These are phyloP conservation scores for Blakeslea trispora DNA, from an alignment of 371 early-diverging fungal species.

Conservation along the genomic window DNA sequence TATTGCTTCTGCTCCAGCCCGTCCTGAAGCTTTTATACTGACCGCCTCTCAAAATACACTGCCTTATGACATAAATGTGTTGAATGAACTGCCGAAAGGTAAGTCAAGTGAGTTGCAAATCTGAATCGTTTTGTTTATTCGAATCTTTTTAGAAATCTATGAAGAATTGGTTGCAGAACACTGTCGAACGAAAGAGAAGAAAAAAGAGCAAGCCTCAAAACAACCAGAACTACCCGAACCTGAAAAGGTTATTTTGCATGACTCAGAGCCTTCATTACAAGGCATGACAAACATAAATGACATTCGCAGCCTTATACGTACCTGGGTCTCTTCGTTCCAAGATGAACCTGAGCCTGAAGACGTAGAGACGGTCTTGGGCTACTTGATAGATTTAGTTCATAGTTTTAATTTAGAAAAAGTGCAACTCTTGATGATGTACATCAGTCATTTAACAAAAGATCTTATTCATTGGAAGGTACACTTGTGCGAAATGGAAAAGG, in stretches of 20 bases:
- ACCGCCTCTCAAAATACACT: not conserved
- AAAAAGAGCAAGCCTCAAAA: not conserved
- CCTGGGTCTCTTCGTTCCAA: slow-evolving; percentile 32
- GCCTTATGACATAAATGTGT: slow-evolving; percentile 25
- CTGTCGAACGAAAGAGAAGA: not conserved
- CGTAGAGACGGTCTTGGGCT: slow-evolving; percentile 26
- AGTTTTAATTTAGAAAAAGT: slow-evolving; percentile 36
- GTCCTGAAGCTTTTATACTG: not conserved
- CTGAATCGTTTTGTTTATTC: not conserved
- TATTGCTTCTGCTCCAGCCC: not conserved
- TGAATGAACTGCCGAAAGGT: slow-evolving; percentile 31
- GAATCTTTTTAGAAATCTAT: not conserved
- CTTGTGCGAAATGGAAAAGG: slow-evolving; percentile 1
- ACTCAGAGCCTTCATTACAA: slow-evolving; percentile 29
- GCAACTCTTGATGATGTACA: slow-evolving; percentile 30
- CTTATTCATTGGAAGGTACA: slow-evolving; percentile 8
- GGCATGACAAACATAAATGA: slow-evolving; percentile 29
- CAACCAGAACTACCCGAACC: not conserved
- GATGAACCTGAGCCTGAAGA: slow-evolving; percentile 43
- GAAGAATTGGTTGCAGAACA: slow-evolving; percentile 10
- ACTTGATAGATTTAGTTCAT: slow-evolving; percentile 31
- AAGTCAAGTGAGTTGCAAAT: too few relatives aligned
- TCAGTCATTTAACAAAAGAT: slow-evolving; percentile 18
- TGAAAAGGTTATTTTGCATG: not conserved
- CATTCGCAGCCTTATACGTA: slow-evolving; percentile 25